phyloP scores from a whole-genome alignment of 495 filamentous ascomycete species.

The Neurospora sp. region DNA sequence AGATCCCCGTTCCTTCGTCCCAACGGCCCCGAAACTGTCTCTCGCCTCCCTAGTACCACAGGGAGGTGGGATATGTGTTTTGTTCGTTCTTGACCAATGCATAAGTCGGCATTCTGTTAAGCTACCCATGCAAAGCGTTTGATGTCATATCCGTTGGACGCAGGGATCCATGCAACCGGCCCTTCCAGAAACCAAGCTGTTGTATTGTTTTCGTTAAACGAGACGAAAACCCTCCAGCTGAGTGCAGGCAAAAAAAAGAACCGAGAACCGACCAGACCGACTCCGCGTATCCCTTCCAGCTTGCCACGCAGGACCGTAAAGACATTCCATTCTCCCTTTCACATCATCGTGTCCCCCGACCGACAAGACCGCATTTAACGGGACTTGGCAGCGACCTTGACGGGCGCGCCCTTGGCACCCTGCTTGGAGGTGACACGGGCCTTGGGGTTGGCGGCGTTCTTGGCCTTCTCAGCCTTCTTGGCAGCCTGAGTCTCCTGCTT shows the following conservation, averaged over 20 bases:
- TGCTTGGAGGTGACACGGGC: conserved; percentile 86
- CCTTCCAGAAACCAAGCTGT: conserved; percentile 18
- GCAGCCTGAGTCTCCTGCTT: conserved; percentile 70
- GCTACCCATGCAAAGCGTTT: conserved; percentile 26
- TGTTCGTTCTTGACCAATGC: conserved; percentile 14
- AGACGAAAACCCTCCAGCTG: conserved; percentile 20
- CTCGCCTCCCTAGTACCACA: background rate
- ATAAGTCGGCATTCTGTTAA: conserved; percentile 24
- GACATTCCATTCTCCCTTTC: conserved; percentile 15
- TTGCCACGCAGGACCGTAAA: conserved; percentile 16
- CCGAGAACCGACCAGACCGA: conserved; percentile 28
- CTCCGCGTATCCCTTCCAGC: conserved; percentile 22
- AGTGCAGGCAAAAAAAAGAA: conserved; percentile 20
- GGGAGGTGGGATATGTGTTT: background rate
- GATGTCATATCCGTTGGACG: conserved; percentile 13
- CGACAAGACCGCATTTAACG: conserved; percentile 52
- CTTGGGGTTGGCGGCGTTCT: conserved; percentile 63
- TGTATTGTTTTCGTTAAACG: conserved; percentile 14
- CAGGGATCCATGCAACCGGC: conserved; percentile 24
- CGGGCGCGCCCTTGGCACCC: conserved; percentile 81
- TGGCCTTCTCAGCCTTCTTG: conserved; percentile 99
- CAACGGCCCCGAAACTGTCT: background rate
- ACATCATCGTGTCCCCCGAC: conserved; percentile 8
- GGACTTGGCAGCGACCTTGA: conserved; percentile 77
- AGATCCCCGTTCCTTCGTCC: background rate